phyloP scores from a whole-genome alignment of 176 grass and related monocot species.

The Musa beccarii region DNA sequence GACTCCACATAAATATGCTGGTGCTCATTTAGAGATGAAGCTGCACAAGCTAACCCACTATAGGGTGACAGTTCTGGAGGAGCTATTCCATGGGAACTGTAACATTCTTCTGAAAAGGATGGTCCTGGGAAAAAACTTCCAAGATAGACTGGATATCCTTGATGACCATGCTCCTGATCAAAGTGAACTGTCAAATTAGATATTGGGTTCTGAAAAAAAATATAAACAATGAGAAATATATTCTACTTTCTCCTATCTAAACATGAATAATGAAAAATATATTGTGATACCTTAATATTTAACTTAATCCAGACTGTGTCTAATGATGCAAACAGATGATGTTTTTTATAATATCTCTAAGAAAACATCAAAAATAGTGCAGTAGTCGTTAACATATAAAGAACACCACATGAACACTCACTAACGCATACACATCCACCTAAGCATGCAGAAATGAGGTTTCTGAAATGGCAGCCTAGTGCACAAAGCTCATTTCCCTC shows the following conservation, averaged over 20 bases:
- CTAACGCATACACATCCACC: no score
- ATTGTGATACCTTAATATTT: no score
- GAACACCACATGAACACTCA: no score
- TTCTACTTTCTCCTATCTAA: not conserved
- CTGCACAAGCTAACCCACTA: slow-evolving; percentile 67
- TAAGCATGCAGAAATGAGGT: no score
- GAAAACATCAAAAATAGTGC: no score
- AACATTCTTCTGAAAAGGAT: slow-evolving; percentile 32
- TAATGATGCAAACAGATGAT: no score
- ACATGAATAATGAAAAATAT: not conserved
- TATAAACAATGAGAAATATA: not conserved
- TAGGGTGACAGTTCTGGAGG: slow-evolving; percentile 45
- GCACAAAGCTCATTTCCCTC: no score
- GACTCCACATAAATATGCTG: slow-evolving; percentile 41
- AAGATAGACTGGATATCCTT: slow-evolving; percentile 55
- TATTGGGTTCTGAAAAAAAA: not conserved
- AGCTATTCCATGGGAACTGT: slow-evolving; percentile 32
- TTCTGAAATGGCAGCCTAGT: no score
- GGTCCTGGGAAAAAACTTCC: slow-evolving; percentile 42
- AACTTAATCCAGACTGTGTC: no score
- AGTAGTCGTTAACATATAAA: no score
- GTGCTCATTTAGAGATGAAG: slow-evolving; percentile 65
- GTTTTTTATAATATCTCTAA: no score
- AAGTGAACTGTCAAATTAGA: slow-evolving; percentile 17
- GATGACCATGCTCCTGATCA: slow-evolving; percentile 71